A percentile compares a stretch with the other conserved stretches of the same genome.
phyloP scores from a whole-genome alignment of 805 yeast species.

The Wickerhamomyces kurtzmanii region DNA sequence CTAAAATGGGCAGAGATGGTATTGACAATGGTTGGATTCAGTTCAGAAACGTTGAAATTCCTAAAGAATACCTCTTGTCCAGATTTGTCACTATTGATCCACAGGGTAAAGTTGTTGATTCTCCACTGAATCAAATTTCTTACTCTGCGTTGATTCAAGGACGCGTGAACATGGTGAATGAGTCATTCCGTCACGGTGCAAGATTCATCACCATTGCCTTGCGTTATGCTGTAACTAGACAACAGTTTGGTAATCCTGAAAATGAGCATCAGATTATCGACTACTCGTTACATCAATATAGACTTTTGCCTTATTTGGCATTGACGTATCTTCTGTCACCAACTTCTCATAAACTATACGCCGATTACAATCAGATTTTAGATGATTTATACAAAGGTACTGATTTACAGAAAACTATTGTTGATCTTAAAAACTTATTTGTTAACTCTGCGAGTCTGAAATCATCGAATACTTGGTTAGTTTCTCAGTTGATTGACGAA shows the following conservation, averaged over 20 bases:
- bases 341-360: slow-evolving; percentile 54
- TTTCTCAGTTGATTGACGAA: slow-evolving; percentile 74
- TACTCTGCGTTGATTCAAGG: slow-evolving; percentile 85
- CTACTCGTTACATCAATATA: slow-evolving; percentile 82
- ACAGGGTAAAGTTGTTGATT: slow-evolving; percentile 58
- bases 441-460: slow-evolving; percentile 81
- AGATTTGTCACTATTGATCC: slow-evolving; percentile 64
- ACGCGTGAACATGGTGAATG: slow-evolving; percentile 83
- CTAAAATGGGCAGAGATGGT: slow-evolving; percentile 94
- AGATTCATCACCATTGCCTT: slow-evolving; percentile 77
- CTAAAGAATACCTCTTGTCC: slow-evolving; percentile 74
- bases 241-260: slow-evolving; percentile 58
- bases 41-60: slow-evolving; percentile 74
- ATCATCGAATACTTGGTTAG: slow-evolving; percentile 83
- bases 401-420: slow-evolving; percentile 40
- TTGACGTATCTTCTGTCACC: slow-evolving; percentile 68
- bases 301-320: slow-evolving; percentile 79
- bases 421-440: slow-evolving; percentile 66
- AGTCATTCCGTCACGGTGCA: slow-evolving; percentile 73
- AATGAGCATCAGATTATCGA: slow-evolving; percentile 70
- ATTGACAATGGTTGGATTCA: slow-evolving; percentile 97
- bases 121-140: slow-evolving; percentile 82
- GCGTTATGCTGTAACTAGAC: slow-evolving; percentile 82
- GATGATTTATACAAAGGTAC: slow-evolving; percentile 39
- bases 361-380: slow-evolving; percentile 39